Conservation (phyloP, 2,329 filamentous ascomycete species). For the Trichoderma semiorbis region DNA sequence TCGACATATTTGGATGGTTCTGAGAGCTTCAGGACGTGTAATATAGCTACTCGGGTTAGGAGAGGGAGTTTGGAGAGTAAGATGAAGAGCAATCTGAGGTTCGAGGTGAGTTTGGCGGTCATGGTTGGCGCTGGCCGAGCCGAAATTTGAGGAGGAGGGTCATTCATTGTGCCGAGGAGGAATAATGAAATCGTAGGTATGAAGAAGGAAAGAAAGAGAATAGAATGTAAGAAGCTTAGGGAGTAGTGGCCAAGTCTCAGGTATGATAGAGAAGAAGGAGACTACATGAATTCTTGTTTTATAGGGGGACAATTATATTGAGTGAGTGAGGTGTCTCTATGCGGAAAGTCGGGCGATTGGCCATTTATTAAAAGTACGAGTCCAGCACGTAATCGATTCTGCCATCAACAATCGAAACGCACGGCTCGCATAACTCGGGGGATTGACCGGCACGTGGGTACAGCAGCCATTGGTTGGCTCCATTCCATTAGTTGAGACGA, state of each 20-base stretch:
- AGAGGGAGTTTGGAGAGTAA: constrained; percentile 58
- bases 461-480: not conserved
- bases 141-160: not conserved
- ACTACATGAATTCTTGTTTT: not conserved
- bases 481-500: not conserved
- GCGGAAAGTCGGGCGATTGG: not conserved
- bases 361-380: not conserved
- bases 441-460: not conserved
- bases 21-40: constrained; percentile 65
- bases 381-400: not conserved
- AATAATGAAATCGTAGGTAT: not conserved
- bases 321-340: not conserved
- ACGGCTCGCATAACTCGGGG: not conserved
- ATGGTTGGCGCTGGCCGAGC: not conserved
- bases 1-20: constrained; percentile 73
- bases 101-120: not conserved
- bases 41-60: constrained; percentile 57
- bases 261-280: not conserved
- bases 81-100: constrained; percentile 23
- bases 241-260: not conserved
- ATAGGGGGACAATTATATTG: not conserved
- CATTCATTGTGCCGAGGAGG: not conserved
- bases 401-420: not conserved
- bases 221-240: not conserved
- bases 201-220: no score